Percentiles rank a stretch among this genome's conserved stretches.
phyloP scores from a whole-genome alignment of 2,329 filamentous ascomycete genomes.

The Chrysosporium keratinophilum region DNA sequence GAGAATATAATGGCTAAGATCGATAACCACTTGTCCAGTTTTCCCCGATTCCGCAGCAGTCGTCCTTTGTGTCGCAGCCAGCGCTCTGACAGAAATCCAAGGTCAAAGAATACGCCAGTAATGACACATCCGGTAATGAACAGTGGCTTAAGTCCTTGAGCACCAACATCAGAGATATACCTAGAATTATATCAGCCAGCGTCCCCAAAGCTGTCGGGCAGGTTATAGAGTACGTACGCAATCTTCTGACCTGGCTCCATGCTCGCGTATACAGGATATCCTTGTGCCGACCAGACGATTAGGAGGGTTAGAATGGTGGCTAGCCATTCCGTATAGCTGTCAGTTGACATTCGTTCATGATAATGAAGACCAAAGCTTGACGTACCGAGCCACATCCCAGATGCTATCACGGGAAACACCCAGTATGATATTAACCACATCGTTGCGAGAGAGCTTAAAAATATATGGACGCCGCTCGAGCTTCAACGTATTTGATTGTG shows the following conservation, averaged over 20 bases:
- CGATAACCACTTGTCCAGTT: conserved; percentile 32
- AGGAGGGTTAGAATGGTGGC: conserved; percentile 53
- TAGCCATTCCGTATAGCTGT: conserved; percentile 18
- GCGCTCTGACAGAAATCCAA: conserved; percentile 69
- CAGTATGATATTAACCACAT: conserved; percentile 41
- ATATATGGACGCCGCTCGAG: neutral
- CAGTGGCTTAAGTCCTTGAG: conserved; percentile 48
- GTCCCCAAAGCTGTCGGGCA: neutral
- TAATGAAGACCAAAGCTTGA: neutral
- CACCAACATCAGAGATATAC: conserved; percentile 48
- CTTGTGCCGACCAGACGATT: conserved; percentile 44
- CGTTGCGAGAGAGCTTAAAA: neutral
- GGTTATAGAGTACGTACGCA: conserved; percentile 36
- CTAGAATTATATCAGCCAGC: conserved; percentile 17
- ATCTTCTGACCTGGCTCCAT: conserved; percentile 46
- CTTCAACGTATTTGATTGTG: neutral
- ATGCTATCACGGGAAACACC: conserved; percentile 51
- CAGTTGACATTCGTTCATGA: neutral
- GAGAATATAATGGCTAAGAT: conserved; percentile 48
- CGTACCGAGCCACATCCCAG: conserved; percentile 45
- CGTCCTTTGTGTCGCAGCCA: conserved; percentile 75
- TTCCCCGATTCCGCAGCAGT: conserved; percentile 58
- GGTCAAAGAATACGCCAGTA: conserved; percentile 69
- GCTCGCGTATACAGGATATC: conserved; percentile 43
- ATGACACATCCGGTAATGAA: conserved; percentile 52